These are phyloP conservation scores for Trypanosoma cruzi DNA, from an alignment of 208 protist genomes.

Conservation along the genomic window DNA sequence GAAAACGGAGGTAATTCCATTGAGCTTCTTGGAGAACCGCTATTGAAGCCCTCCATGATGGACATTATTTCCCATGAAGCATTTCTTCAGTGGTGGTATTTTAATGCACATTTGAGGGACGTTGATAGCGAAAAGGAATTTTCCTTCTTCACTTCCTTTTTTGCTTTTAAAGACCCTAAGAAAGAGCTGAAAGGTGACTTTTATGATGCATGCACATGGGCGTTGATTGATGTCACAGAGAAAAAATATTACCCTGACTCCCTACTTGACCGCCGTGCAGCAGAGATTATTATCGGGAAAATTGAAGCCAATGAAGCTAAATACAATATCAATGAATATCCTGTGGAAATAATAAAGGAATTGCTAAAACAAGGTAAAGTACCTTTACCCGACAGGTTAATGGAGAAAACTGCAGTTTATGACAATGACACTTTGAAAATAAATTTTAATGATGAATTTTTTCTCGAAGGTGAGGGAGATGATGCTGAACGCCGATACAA, in stretches of 20 bases:
- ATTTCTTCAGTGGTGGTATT: constrained; percentile 64
- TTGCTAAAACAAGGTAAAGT: constrained; percentile 36
- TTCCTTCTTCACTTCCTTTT: constrained; percentile 61
- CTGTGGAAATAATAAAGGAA: constrained; percentile 35
- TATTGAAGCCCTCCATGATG: constrained; percentile 18
- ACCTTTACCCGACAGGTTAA: constrained; percentile 40
- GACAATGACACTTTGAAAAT: constrained; percentile 33
- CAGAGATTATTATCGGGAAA: neutral
- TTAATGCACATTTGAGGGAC: constrained; percentile 41
- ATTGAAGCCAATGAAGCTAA: constrained; percentile 17
- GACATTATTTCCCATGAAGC: constrained; percentile 27
- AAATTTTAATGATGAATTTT: constrained; percentile 36
- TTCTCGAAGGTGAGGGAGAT: constrained; percentile 20
- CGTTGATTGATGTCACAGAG: constrained; percentile 43
- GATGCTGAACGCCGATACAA: constrained; percentile 28
- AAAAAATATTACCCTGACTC: constrained; percentile 59
- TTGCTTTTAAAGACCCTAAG: constrained; percentile 31
- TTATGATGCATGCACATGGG: constrained; percentile 55
- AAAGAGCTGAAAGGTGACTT: constrained; percentile 26
- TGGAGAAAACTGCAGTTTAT: constrained; percentile 28
- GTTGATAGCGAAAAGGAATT: constrained; percentile 27
- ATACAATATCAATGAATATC: too few species aligned
- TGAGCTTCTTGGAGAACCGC: neutral
- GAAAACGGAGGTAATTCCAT: neutral
- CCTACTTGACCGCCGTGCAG: constrained; percentile 31